These are phyloP conservation scores for Sporobolomyces phaffii DNA, from an alignment of 768 basidiomycete species.

Conservation along the genomic window DNA sequence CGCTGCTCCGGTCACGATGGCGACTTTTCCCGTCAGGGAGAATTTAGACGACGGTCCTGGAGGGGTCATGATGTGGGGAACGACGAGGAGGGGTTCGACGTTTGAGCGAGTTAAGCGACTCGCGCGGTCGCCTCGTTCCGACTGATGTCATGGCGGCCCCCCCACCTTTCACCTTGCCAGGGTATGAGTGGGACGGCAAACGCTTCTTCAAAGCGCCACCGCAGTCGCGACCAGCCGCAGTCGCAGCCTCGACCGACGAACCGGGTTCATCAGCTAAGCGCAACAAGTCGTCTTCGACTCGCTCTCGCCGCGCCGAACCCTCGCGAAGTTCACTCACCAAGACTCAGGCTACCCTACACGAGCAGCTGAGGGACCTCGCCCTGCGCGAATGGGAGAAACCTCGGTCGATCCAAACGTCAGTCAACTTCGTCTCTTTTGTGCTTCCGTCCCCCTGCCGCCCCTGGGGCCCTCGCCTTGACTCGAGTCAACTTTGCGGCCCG, in stretches of 20 bases:
- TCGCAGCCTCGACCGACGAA: not conserved
- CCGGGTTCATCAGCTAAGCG: not conserved
- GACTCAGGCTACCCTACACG: not conserved
- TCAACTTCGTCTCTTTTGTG: not conserved
- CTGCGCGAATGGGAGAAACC: not conserved
- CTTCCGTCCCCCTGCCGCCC: not conserved
- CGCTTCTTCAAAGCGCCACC: slow-evolving; percentile 22
- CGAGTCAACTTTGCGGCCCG: too few species aligned
- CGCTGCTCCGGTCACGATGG: slow-evolving; percentile 8
- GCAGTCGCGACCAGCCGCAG: not conserved
- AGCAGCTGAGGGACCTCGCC: not conserved
- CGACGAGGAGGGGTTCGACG: too few species aligned
- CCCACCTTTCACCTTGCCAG: slow-evolving; percentile 12
- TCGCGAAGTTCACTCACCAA: too few species aligned
- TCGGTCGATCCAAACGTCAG: not conserved
- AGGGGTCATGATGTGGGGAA: too few species aligned
- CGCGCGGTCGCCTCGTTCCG: too few species aligned
- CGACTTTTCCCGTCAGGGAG: slow-evolving; percentile 5
- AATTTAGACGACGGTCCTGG: not conserved
- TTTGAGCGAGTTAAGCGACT: too few species aligned
- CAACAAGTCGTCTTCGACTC: not conserved
- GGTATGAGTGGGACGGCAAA: slow-evolving; percentile 25
- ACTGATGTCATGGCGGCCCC: slow-evolving; percentile 1
- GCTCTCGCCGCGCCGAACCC: not conserved
- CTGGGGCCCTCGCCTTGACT: too few species aligned